Evolutionary conservation across 2,329 filamentous ascomycete genomes (phyloP).

Genomic region (Pseudofabraea citricarpa): DNA sequence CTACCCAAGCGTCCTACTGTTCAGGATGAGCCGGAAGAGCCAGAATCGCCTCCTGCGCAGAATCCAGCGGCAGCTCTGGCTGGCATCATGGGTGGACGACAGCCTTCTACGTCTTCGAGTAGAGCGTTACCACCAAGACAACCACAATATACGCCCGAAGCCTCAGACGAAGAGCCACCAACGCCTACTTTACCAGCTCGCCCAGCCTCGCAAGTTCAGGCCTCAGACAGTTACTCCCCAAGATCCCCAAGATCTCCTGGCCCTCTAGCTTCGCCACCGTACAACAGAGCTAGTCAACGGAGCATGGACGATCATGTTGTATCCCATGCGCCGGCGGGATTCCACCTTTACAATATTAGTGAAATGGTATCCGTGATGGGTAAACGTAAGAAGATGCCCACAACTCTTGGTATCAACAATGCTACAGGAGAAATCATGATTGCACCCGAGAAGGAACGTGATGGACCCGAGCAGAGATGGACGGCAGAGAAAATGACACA

Average conservation of each 20-base stretch:
- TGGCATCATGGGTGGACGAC: constrained; percentile 41
- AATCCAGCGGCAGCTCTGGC: constrained; percentile 43
- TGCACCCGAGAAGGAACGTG: constrained; percentile 75
- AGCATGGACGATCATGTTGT: constrained; percentile 40
- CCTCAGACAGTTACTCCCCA: constrained; percentile 25
- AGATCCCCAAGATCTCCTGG: constrained; percentile 37
- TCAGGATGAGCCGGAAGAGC: constrained; percentile 18
- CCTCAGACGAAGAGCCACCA: constrained; percentile 58
- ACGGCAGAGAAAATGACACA: constrained; percentile 92
- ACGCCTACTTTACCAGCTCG: constrained; percentile 60
- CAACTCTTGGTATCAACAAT: constrained; percentile 90
- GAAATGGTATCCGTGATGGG: constrained; percentile 97
- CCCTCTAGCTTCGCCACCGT: constrained; percentile 44
- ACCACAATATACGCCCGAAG: constrained; percentile 60
- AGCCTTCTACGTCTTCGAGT: constrained; percentile 31
- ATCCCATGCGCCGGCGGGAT: constrained; percentile 65
- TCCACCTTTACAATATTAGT: constrained; percentile 93
- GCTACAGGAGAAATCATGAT: constrained; percentile 86
- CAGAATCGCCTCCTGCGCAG: constrained; percentile 13
- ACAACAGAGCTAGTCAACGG: constrained; percentile 40
- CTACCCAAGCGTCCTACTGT: constrained; percentile 33
- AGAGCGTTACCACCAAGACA: constrained; percentile 34
- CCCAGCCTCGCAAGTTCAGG: constrained; percentile 50
- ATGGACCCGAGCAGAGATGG: constrained; percentile 89
- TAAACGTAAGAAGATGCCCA: constrained; percentile 97